Conservation (phyloP, 2,329 filamentous ascomycete species). For the Cylindrodendrum hubeiense region DNA sequence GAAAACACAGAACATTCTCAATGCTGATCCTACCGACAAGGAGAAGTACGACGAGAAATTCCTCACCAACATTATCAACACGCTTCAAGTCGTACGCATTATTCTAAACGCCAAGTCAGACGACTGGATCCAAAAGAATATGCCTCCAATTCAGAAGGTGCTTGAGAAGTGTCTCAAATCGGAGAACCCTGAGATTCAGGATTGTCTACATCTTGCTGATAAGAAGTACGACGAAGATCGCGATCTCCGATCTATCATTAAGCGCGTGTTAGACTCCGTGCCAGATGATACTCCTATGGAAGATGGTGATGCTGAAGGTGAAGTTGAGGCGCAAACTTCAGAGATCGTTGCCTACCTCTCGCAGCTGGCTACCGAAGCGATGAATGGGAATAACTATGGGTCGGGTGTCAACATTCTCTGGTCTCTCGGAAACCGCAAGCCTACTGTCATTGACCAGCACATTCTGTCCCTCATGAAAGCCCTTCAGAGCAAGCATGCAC, state of each 20-base stretch:
- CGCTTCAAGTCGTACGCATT: constrained; percentile 90
- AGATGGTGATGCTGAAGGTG: constrained; percentile 85
- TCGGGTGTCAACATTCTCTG: constrained; percentile 94
- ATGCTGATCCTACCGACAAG: constrained; percentile 71
- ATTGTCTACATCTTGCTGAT: constrained; percentile 84
- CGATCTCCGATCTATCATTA: constrained; percentile 80
- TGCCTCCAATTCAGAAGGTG: constrained; percentile 84
- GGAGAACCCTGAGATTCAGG: constrained; percentile 92
- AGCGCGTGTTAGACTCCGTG: constrained; percentile 88
- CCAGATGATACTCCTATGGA: constrained; percentile 81
- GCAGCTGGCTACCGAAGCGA: constrained; percentile 86
- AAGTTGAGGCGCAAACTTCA: constrained; percentile 83
- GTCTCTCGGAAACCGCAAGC: constrained; percentile 88
- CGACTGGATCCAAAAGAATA: constrained; percentile 88
- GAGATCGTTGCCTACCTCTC: constrained; percentile 90
- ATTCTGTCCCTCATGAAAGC: constrained; percentile 92
- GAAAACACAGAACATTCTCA: constrained; percentile 73
- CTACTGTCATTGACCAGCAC: constrained; percentile 90
- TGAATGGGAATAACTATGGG: constrained; percentile 84
- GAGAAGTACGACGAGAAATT: constrained; percentile 88
- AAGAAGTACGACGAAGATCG: constrained; percentile 77
- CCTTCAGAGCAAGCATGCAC: constrained; percentile 89
- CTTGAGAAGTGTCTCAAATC: constrained; percentile 90
- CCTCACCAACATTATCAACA: constrained; percentile 90
- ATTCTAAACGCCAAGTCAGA: constrained; percentile 89